phyloP scores from a whole-genome alignment of 805 yeast genomes.

The Naumovozyma baii region DNA sequence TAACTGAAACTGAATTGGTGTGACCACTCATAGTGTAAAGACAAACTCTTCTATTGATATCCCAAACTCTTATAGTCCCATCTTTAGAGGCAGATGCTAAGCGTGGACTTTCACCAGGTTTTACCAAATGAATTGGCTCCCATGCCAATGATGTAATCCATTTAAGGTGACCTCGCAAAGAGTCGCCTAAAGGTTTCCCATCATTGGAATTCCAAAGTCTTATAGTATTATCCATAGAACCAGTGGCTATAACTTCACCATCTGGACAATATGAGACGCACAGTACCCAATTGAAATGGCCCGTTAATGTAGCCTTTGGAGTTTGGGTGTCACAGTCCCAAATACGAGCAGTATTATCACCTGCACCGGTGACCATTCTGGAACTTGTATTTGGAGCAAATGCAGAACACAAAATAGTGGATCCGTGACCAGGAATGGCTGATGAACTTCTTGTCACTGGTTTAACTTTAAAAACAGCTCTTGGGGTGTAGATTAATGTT shows the following conservation, averaged over 20 bases:
- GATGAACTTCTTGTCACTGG: constrained; percentile 87
- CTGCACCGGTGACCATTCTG: constrained; percentile 88
- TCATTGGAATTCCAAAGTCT: constrained; percentile 76
- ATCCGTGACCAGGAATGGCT: constrained; percentile 91
- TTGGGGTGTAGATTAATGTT: constrained; percentile 85
- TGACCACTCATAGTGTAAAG: constrained; percentile 76
- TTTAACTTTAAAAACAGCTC: constrained; percentile 87
- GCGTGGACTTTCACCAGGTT: constrained; percentile 55
- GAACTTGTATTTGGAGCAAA: constrained; percentile 87
- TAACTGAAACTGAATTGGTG: constrained; percentile 80
- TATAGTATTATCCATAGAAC: constrained; percentile 86
- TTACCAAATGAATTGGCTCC: constrained; percentile 85
- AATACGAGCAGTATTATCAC: constrained; percentile 88
- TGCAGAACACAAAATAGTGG: constrained; percentile 83
- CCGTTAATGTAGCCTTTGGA: constrained; percentile 66
- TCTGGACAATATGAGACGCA: constrained; percentile 89
- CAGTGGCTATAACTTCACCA: constrained; percentile 87
- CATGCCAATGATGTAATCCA: constrained; percentile 86
- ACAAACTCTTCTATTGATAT: constrained; percentile 58
- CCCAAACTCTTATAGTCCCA: constrained; percentile 86
- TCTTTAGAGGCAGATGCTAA: constrained; percentile 87
- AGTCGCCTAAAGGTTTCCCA: constrained; percentile 65
- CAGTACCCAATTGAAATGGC: constrained; percentile 90
- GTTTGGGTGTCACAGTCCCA: constrained; percentile 98
- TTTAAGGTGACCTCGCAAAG: constrained; percentile 73